phyloP scores from a whole-genome alignment of 1,139 yeast genomes.

The Nadsonia starkeyi-henricii region DNA sequence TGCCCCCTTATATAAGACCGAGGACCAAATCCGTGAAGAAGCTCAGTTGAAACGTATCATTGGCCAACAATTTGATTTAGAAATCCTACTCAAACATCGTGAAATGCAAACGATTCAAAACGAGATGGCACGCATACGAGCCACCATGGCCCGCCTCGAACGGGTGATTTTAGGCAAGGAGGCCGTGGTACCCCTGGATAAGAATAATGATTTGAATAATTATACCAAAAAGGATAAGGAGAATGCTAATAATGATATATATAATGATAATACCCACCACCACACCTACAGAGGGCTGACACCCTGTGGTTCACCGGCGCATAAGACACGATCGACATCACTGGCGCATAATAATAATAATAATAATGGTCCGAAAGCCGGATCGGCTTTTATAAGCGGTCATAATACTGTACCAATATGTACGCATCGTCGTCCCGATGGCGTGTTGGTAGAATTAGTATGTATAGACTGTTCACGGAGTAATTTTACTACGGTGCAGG shows the following conservation, averaged over 20 bases:
- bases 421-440: constrained; percentile 58
- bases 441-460: constrained; percentile 50
- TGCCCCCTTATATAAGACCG: too few relatives aligned
- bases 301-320: constrained; percentile 1
- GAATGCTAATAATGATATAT: too few relatives aligned
- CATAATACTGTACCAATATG: constrained; percentile 35
- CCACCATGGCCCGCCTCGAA: constrained; percentile 30
- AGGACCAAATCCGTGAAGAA: too few relatives aligned
- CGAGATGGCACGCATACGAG: constrained; percentile 52
- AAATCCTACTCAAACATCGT: constrained; percentile 54
- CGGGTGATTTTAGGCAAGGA: too few relatives aligned
- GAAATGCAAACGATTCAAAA: constrained; percentile 45
- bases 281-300: too few relatives aligned
- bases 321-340: neutral
- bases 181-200: too few relatives aligned
- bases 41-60: constrained; percentile 14
- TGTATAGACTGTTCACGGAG: constrained; percentile 57
- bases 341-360: neutral
- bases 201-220: too few relatives aligned
- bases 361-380: constrained; percentile 31
- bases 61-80: constrained; percentile 45
- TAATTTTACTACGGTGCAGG: constrained; percentile 68
- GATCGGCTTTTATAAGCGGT: constrained; percentile 20
- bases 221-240: too few relatives aligned
- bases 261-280: too few relatives aligned